These are phyloP conservation scores for Crucibulum laeve DNA, from an alignment of 768 basidiomycete species.

Conservation along the genomic window DNA sequence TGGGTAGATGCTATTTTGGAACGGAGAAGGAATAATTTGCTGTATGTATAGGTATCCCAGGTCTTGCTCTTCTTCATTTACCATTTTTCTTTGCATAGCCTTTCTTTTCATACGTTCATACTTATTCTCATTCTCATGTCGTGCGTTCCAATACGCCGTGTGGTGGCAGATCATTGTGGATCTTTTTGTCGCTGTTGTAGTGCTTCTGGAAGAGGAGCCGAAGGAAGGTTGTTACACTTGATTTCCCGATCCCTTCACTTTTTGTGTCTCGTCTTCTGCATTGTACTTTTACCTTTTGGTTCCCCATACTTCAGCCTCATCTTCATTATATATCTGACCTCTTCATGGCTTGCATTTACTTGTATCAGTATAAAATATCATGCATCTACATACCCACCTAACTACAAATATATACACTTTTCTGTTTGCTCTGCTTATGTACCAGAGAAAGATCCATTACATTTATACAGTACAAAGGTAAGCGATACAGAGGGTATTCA, in stretches of 20 bases:
- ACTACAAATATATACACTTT: not conserved
- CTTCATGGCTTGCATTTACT: not conserved
- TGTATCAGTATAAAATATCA: not conserved
- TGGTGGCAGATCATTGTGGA: no score
- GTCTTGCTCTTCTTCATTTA: no score
- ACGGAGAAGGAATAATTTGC: not conserved
- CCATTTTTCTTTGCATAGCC: no score
- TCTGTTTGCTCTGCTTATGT: not conserved
- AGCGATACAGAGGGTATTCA: not conserved
- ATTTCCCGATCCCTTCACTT: no score
- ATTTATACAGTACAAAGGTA: not conserved
- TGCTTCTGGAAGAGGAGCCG: no score
- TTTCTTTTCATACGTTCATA: no score
- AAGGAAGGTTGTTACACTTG: no score
- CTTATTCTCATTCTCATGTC: no score
- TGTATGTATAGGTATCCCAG: no score
- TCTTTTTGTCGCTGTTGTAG: no score
- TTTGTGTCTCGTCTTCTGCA: no score
- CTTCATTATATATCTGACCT: not conserved
- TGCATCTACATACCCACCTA: not conserved
- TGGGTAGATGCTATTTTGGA: not conserved
- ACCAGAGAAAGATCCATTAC: not conserved
- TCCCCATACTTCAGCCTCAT: not conserved
- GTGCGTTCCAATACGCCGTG: no score
- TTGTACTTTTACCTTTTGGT: not conserved